Base-by-base conservation (phyloP, 768 basidiomycete species). In the Psilocybe sp. region DNA sequence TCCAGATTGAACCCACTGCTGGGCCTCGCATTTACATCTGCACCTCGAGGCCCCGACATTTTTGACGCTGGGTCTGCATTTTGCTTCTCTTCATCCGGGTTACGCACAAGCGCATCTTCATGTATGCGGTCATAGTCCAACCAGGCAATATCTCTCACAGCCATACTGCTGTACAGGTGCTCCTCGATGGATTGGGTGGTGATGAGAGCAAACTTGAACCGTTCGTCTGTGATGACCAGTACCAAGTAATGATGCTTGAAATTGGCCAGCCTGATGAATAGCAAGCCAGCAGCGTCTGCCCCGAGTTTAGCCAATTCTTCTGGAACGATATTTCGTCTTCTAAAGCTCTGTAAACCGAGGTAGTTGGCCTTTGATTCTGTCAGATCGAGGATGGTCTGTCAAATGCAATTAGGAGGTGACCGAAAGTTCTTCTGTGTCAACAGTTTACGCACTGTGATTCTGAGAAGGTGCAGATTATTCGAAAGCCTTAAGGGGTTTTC, bases 341-440 rank as follows among this genome's bases (percentile, higher is more conserved):
- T 80, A 66, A 81, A 87, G 49, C 79, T 82, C 62, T 84, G 82
- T 37, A 93, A 67, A n/a, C 93, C 93, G 9, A 95, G 79, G 59
- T 91, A 87, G 53, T 74, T 80, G n/a, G 87, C 89, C 60, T 92
- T 93, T 64, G 89, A 87, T 64, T 94, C 91, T 9, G 86, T 80
- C 13, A 87, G 76, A 48, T 92, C 89, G 38, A 80, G 75, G 52
- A 94, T 91, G 5, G 91, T 91, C 93, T 95, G 12, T 42, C 35
- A 35, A 23, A 12, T 19, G 44, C 15, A n/a, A 32, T 51, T 28
- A 32, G 43, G 5, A 19, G 12, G 10, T 18, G n/a, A n/a, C n/a
- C n/a, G n/a, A n/a, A 35, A 38, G 12, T 11, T 13, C 15, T 16
- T 4, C 19, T 36, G 18, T 23, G 5, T 28, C 18, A 46, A 33